Evolutionary conservation across 1,284 basidiomycete species (phyloP).

Genomic region (Ceratobasidium sp.): DNA sequence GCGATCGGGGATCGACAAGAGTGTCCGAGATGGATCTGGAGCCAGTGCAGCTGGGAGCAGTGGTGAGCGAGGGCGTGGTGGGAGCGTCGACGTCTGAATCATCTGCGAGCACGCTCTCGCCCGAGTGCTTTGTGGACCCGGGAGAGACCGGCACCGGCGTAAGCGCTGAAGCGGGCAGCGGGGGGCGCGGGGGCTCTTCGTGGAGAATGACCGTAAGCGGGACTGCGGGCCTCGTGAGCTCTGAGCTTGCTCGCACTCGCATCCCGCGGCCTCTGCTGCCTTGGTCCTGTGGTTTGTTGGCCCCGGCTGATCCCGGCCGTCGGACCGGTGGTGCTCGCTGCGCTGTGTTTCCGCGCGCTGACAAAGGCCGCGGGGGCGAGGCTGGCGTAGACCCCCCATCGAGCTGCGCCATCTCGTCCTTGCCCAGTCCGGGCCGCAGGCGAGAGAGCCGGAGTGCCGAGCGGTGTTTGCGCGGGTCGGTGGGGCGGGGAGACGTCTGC

Average conservation of each 20-base stretch:
- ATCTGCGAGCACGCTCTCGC: conserved; percentile 26
- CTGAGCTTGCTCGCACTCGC: conserved; percentile 37
- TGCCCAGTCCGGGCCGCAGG: conserved; percentile 7
- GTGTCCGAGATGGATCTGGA: conserved; percentile 16
- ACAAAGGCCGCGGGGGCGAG: neutral
- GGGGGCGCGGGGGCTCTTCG: conserved; percentile 12
- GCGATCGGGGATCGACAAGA: neutral
- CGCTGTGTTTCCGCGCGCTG: neutral
- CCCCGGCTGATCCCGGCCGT: conserved; percentile 30
- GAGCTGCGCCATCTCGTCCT: conserved; percentile 14
- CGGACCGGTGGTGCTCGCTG: neutral
- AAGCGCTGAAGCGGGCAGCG: conserved; percentile 6
- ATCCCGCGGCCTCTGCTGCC: conserved; percentile 5
- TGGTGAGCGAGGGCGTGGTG: conserved; percentile 26
- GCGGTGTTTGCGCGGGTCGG: conserved; percentile 20
- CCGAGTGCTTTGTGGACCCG: too few relatives aligned
- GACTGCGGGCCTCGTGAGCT: conserved; percentile 18
- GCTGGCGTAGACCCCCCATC: neutral
- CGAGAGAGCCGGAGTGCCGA: conserved; percentile 28
- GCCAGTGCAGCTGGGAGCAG: conserved; percentile 3
- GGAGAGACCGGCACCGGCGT: conserved; percentile 7
- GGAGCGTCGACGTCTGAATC: conserved; percentile 36
- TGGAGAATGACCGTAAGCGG: conserved; percentile 4
- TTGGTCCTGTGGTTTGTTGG: neutral
- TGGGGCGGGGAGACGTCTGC: conserved; percentile 1